Evolutionary conservation across 164 flowering plant genomes (phyloP).

Genomic region (Vitis vinifera): DNA sequence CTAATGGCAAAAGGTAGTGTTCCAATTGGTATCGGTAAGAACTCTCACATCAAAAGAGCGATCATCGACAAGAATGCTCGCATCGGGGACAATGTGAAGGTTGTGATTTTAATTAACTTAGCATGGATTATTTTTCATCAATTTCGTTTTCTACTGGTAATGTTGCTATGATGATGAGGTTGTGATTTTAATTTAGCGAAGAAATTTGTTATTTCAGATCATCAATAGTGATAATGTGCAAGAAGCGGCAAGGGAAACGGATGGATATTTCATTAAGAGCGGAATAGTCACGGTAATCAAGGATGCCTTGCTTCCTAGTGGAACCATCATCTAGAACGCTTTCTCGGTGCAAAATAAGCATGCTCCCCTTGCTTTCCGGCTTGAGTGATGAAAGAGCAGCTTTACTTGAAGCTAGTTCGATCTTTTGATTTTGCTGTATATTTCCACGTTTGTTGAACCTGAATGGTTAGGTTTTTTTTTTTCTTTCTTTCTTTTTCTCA

Average conservation of each 20-base stretch:
- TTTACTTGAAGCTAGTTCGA: not conserved
- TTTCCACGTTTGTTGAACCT: not conserved
- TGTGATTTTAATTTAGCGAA: not conserved
- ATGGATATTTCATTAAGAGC: constrained; percentile 94
- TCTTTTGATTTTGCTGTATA: not conserved
- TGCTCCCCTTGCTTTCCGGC: not conserved
- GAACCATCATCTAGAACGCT: constrained; percentile 57
- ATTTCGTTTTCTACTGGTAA: not conserved
- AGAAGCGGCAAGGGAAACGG: constrained; percentile 98
- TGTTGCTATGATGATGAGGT: no score
- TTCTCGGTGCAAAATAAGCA: not conserved
- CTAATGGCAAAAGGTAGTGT: constrained; percentile 89
- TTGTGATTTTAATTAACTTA: constrained; percentile 8
- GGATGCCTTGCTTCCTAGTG: constrained; percentile 93
- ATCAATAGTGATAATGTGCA: constrained; percentile 77
- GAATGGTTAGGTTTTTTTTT: no score
- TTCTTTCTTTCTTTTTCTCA: no score
- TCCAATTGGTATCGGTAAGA: constrained; percentile 91
- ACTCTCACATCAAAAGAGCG: constrained; percentile 90
- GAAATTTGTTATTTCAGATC: constrained; percentile 50
- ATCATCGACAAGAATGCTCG: constrained; percentile 99
- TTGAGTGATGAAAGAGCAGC: not conserved
- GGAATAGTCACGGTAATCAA: constrained; percentile 94
- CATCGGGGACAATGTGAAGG: constrained; percentile 91
- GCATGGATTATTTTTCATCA: not conserved